These are phyloP conservation scores for Phalaenopsis hybrid DNA, from an alignment of 116 monocot species.

Conservation along the genomic window DNA sequence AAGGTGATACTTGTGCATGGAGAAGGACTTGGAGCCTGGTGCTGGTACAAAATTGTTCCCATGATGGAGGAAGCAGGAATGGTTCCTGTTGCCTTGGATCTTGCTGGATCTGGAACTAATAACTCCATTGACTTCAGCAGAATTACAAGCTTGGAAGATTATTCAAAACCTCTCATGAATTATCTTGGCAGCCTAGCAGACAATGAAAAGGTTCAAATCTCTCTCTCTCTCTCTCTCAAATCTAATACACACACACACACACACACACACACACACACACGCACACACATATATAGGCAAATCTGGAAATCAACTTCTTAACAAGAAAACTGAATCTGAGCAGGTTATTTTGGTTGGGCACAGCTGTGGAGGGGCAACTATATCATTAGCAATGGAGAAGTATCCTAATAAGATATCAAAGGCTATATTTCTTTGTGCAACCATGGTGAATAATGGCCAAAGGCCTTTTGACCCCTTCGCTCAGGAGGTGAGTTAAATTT, in stretches of 20 bases:
- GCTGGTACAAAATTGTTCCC: constrained; percentile 88
- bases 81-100: constrained; percentile 66
- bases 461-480: constrained; percentile 82
- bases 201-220: constrained; percentile 55
- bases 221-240: background rate
- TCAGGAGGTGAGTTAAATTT: constrained; percentile 34
- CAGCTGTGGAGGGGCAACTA: constrained; percentile 87
- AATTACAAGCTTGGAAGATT: constrained; percentile 56
- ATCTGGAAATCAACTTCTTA: background rate
- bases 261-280: too few species aligned
- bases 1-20: constrained; percentile 87
- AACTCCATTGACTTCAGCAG: constrained; percentile 54
- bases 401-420: constrained; percentile 75
- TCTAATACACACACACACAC: too few species aligned
- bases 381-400: constrained; percentile 73
- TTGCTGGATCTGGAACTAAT: constrained; percentile 66
- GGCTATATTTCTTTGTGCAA: constrained; percentile 72
- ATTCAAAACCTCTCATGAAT: constrained; percentile 67
- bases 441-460: constrained; percentile 82
- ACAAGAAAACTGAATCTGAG: background rate
- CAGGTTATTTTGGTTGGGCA: constrained; percentile 94
- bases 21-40: constrained; percentile 98
- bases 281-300: too few species aligned
- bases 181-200: constrained; percentile 58
- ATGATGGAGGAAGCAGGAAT: constrained; percentile 78